Percentiles rank a stretch among this genome's conserved stretches.
phyloP scores from a whole-genome alignment of 2,329 filamentous ascomycete genomes.

The Fusarium sp. region DNA sequence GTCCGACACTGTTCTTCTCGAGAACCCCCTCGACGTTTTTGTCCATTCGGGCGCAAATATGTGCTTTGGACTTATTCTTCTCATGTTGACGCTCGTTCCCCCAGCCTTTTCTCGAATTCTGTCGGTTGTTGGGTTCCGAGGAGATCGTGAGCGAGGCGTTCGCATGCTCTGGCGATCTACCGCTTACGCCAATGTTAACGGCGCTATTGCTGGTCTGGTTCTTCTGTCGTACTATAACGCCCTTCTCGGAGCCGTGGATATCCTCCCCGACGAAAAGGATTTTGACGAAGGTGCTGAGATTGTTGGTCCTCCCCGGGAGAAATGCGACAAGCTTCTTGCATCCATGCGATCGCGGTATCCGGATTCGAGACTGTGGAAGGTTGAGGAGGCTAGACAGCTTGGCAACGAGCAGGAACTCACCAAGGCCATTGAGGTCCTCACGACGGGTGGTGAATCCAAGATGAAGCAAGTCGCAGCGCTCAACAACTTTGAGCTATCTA shows the following conservation, averaged over 20 bases:
- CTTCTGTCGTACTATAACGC: constrained; percentile 91
- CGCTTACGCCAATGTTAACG: constrained; percentile 88
- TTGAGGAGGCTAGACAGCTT: constrained; percentile 87
- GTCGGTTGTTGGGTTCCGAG: constrained; percentile 89
- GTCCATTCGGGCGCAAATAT: constrained; percentile 90
- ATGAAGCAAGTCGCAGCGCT: constrained; percentile 92
- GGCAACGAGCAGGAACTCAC: constrained; percentile 75
- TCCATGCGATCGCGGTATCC: constrained; percentile 85
- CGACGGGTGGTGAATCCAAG: constrained; percentile 70
- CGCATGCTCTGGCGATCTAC: constrained; percentile 92
- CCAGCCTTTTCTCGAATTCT: constrained; percentile 90
- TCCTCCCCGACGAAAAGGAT: constrained; percentile 73
- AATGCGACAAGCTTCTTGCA: constrained; percentile 74
- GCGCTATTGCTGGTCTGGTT: constrained; percentile 86
- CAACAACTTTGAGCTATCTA: constrained; percentile 84
- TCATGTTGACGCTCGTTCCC: constrained; percentile 93
- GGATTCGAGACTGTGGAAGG: constrained; percentile 83
- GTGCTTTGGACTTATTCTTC: constrained; percentile 87
- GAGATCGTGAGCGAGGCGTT: constrained; percentile 85
- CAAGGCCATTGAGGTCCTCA: constrained; percentile 75
- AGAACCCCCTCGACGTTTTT: constrained; percentile 84
- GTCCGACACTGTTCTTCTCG: constrained; percentile 73
- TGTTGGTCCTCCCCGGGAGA: constrained; percentile 78
- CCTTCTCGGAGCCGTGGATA: constrained; percentile 87
- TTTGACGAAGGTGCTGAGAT: constrained; percentile 67